Evolutionary conservation across 108 stramenopile genomes (phyloP).

Genomic region (Skeletonema grethae): DNA sequence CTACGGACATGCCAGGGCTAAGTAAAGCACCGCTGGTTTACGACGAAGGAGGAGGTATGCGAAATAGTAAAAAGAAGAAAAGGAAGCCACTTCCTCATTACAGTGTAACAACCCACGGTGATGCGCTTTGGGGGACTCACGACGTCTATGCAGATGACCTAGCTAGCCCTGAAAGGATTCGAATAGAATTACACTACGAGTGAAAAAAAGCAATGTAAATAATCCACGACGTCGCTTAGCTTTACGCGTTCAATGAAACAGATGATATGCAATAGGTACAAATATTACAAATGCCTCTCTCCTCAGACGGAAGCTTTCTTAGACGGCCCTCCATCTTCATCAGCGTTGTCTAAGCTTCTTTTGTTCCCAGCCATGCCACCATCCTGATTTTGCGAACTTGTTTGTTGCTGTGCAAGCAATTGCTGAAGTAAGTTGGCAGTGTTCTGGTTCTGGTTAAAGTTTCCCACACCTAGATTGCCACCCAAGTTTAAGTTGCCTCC

Average conservation of each 20-base stretch:
- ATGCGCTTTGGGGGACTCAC: slow-evolving; percentile 49
- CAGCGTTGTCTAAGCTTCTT: slow-evolving; percentile 8
- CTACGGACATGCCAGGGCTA: slow-evolving; percentile 54
- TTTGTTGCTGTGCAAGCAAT: slow-evolving; percentile 39
- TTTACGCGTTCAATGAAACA: slow-evolving; percentile 1
- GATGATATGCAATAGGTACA: not conserved
- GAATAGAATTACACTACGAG: slow-evolving; percentile 14
- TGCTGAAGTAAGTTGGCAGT: slow-evolving; percentile 40
- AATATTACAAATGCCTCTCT: not conserved
- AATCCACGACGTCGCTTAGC: not conserved
- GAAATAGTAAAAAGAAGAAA: slow-evolving; percentile 1
- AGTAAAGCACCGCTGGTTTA: slow-evolving; percentile 37
- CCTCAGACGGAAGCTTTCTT: slow-evolving; percentile 13
- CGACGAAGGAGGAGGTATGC: slow-evolving; percentile 14
- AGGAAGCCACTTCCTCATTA: slow-evolving; percentile 40
- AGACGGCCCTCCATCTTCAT: slow-evolving; percentile 8
- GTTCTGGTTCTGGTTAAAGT: slow-evolving; percentile 17
- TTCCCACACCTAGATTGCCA: slow-evolving; percentile 2
- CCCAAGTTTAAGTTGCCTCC: slow-evolving; percentile 14
- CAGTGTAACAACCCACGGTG: slow-evolving; percentile 35
- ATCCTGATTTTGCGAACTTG: not conserved
- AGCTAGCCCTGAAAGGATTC: slow-evolving; percentile 14
- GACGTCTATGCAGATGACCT: slow-evolving; percentile 50
- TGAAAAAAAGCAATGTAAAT: not conserved
- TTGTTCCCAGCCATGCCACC: slow-evolving; percentile 16